Conservation (phyloP, 257 asterid species). For the Lycium ferocissimum region DNA sequence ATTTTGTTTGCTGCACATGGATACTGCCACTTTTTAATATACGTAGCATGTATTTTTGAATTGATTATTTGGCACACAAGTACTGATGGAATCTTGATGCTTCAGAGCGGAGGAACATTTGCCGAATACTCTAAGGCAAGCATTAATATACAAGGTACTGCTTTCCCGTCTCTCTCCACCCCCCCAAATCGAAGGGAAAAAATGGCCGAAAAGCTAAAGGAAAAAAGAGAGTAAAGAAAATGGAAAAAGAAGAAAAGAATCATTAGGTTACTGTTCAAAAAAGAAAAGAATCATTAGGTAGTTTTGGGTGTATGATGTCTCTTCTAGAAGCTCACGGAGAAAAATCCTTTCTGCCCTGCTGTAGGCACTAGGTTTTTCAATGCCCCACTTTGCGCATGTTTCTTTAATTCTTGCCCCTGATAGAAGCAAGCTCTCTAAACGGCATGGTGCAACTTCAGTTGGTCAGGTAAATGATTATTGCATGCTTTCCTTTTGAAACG, state of each 20-base stretch:
- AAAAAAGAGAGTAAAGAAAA: not conserved
- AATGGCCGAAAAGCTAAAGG: not conserved
- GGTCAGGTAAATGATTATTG: constrained; percentile 76
- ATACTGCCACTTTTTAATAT: not conserved
- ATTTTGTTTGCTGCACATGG: constrained; percentile 27
- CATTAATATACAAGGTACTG: constrained; percentile 82
- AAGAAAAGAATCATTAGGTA: not conserved
- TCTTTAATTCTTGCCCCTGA: constrained; percentile 96
- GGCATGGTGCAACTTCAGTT: constrained; percentile 98
- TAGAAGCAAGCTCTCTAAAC: constrained; percentile 92
- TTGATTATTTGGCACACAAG: constrained; percentile 29
- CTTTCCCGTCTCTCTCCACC: constrained; percentile 24
- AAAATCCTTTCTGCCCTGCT: constrained; percentile 31
- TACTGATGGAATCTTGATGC: constrained; percentile 40
- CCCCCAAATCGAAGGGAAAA: not conserved
- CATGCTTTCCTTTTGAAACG: constrained; percentile 30
- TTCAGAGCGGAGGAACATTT: constrained; percentile 98
- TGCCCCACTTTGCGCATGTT: constrained; percentile 96
- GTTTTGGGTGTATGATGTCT: constrained; percentile 12
- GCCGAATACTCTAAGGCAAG: constrained; percentile 96
- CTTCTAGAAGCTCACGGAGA: constrained; percentile 43
- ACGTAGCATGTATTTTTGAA: constrained; percentile 2
- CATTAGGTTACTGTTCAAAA: no score
- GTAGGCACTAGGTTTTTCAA: constrained; percentile 84
- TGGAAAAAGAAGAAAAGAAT: not conserved